Evolutionary conservation across 352 stramenopile genomes (phyloP), one percentile per base, ranked within the genome.

Genomic region (Globisporangium viniferum): DNA sequence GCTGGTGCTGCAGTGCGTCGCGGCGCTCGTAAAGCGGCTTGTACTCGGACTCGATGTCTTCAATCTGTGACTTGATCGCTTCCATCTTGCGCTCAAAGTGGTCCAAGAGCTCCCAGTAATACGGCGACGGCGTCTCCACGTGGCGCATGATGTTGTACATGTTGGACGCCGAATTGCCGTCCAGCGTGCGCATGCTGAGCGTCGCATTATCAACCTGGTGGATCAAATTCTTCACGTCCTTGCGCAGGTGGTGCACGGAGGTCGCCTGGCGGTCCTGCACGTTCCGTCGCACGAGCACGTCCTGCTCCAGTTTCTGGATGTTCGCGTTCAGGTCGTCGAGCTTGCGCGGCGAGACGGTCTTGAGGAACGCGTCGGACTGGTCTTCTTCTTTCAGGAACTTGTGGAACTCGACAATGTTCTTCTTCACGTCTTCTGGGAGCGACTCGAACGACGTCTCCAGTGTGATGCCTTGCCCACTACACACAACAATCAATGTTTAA

Each of bases 371-470:
- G 48, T 95, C 87, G 12, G 78, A 81, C 62, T 89, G 80, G 61
- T 92, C 85, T 62, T 90, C 79, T 15, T 90, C 81, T 59, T 91
- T 90, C 0, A 95, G 66, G 61, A 89, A 90, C 35, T 76, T 68
- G 66, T 92, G 81, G 58, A 95, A 95, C 60, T 85, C 83, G 35
- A 75, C 78, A 64, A 95, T 86, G 62, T 92, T 92, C 68, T 83
- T 85, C 73, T 92, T 84, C 7, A 95, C 78, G 44, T 93, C 85
- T 0, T 76, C 76, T 1, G 87, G 85, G 18, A 95, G 74, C 24
- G 70, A 62, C 48, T 93, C 87, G 36, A 93, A 93, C 24, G 72
- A 74, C 44, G 86, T 95, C 64, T 95, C 87, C 31, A 95, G 62
- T 33, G 85, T 89, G 44, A 95, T 88, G 2, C 62, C 67, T 51